phyloP scores from a whole-genome alignment of 192 early-diverging fungal genomes.

The Linnemannia hyalina region DNA sequence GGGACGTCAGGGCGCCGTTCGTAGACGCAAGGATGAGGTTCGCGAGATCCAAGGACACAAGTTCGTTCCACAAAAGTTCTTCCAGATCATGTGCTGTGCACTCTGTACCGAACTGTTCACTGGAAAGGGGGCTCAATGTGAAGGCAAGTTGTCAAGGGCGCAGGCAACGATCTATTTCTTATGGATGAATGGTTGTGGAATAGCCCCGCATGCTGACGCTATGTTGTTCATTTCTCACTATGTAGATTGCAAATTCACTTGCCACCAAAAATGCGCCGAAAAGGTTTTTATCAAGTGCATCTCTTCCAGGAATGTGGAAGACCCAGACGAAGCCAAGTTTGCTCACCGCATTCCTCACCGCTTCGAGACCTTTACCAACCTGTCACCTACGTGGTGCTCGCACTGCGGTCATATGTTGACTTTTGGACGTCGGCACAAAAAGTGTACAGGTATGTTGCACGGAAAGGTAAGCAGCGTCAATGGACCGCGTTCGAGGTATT shows the following conservation, averaged over 20 bases:
- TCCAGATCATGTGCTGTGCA: conserved; percentile 98
- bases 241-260: conserved; percentile 91
- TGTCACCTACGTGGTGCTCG: conserved; percentile 94
- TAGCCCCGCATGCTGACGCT: background rate
- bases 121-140: conserved; percentile 92
- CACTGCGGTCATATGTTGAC: conserved; percentile 98
- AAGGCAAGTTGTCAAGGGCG: conserved; percentile 63
- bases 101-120: conserved; percentile 95
- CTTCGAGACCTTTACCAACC: conserved; percentile 85
- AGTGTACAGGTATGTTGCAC: conserved; percentile 60
- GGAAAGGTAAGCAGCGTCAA: too few relatives aligned
- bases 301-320: conserved; percentile 68
- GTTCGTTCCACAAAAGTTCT: conserved; percentile 91
- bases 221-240: background rate
- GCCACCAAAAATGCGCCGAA: conserved; percentile 90
- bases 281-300: conserved; percentile 94
- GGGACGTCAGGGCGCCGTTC: conserved; percentile 84
- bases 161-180: background rate
- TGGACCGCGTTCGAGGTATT: background rate
- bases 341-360: conserved; percentile 97
- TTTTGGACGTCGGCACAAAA: conserved; percentile 73
- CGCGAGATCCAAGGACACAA: conserved; percentile 94
- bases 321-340: conserved; percentile 77
- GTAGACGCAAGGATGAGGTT: conserved; percentile 86
- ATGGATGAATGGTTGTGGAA: background rate